phyloP scores from a whole-genome alignment of 2,329 filamentous ascomycete species.

The Tolypocladium album region DNA sequence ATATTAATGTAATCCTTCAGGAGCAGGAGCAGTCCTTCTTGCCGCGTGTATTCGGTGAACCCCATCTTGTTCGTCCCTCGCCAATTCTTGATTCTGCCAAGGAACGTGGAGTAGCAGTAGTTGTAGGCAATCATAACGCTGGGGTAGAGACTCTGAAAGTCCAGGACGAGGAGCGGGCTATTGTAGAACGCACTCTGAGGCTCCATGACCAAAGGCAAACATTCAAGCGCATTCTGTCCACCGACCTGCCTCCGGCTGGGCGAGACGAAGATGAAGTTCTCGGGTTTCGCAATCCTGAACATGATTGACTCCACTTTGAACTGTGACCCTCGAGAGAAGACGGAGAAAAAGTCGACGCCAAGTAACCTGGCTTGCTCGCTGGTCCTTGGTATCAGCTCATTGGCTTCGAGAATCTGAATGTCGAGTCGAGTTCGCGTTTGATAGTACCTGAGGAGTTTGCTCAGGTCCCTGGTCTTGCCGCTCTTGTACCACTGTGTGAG shows the following conservation, averaged over 20 bases:
- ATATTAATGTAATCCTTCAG: slow-evolving; percentile 83
- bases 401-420: slow-evolving; percentile 82
- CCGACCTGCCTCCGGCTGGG: slow-evolving; percentile 88
- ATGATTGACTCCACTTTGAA: slow-evolving; percentile 99
- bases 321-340: slow-evolving; percentile 88
- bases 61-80: slow-evolving; percentile 92
- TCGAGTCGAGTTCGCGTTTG: slow-evolving; percentile 65
- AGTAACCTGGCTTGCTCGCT: slow-evolving; percentile 90
- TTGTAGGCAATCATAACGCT: slow-evolving; percentile 99
- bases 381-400: slow-evolving; percentile 78
- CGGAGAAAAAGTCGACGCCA: slow-evolving; percentile 93
- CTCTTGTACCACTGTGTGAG: slow-evolving; percentile 76
- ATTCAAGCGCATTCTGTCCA: slow-evolving; percentile 87
- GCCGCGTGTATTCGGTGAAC: slow-evolving; percentile 75
- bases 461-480: slow-evolving; percentile 55
- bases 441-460: slow-evolving; percentile 71
- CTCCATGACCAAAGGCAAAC: slow-evolving; percentile 92
- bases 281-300: slow-evolving; percentile 96
- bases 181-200: slow-evolving; percentile 91
- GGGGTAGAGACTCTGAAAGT: slow-evolving; percentile 93
- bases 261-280: slow-evolving; percentile 84
- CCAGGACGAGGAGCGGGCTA: slow-evolving; percentile 79
- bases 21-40: slow-evolving; percentile 63
- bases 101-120: slow-evolving; percentile 94
- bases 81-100: slow-evolving; percentile 79